Evolutionary conservation across 2,329 filamentous ascomycete species (phyloP).

Genomic region (Pseudopithomyces chartarum): DNA sequence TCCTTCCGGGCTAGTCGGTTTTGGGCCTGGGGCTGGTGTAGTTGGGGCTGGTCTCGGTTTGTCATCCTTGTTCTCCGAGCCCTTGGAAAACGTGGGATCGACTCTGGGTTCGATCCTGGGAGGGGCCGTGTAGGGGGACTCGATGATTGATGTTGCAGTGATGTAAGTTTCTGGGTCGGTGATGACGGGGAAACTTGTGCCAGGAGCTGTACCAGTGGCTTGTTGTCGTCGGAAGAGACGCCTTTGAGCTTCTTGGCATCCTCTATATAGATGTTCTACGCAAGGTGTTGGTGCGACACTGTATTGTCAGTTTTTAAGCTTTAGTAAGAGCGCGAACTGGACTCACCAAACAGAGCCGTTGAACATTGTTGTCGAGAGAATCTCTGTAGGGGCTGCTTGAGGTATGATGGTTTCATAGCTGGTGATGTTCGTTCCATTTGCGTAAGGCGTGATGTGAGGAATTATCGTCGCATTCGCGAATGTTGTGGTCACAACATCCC

Average conservation of each 20-base stretch:
- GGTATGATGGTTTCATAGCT: not conserved
- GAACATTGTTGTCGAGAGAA: not conserved
- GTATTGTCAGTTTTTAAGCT: not conserved
- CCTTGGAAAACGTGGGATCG: not conserved
- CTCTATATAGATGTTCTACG: not conserved
- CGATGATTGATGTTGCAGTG: not conserved
- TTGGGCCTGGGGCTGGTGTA: not conserved
- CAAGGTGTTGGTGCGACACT: not conserved
- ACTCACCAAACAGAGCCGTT: not conserved
- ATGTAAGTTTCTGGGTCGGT: not conserved
- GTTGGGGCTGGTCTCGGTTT: not conserved
- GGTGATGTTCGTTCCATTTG: slow-evolving; percentile 6
- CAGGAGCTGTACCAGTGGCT: not conserved
- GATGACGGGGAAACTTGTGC: not conserved
- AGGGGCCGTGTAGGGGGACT: not conserved
- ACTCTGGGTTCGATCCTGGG: not conserved
- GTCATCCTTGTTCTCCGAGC: too few relatives aligned
- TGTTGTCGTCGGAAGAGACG: not conserved
- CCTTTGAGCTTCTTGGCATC: not conserved
- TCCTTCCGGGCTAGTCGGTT: not conserved
- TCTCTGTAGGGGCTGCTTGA: not conserved
- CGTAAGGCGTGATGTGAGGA: not conserved
- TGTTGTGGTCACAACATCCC: not conserved
- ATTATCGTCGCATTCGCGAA: not conserved
- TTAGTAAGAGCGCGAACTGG: not conserved